A percentile compares a stretch with the other conserved stretches of the same genome.
These are phyloP conservation scores for Penicillium sp. DNA, from an alignment of 2,329 filamentous ascomycete species.

Conservation along the genomic window DNA sequence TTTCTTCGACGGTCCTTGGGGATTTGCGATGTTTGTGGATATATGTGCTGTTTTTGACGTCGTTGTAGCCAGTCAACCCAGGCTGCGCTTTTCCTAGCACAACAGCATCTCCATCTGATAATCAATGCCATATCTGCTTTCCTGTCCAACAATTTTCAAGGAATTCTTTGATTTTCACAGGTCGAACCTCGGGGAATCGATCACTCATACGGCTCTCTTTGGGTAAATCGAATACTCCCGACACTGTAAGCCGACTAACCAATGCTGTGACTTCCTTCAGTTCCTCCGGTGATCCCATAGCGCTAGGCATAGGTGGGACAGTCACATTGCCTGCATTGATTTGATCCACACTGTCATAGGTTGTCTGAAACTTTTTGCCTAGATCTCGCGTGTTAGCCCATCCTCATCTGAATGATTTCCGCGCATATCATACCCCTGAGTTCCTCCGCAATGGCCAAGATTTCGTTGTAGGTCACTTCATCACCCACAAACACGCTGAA, in stretches of 20 bases:
- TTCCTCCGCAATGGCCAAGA: constrained; percentile 48
- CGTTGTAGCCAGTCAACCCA: not conserved
- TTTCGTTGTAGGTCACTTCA: constrained; percentile 48
- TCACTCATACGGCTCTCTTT: constrained; percentile 25
- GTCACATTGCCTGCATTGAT: constrained; percentile 40
- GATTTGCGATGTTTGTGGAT: not conserved
- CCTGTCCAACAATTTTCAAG: constrained; percentile 23
- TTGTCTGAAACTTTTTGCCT: constrained; percentile 41
- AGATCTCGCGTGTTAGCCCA: not conserved
- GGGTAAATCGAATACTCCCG: constrained; percentile 32
- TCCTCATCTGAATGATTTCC: not conserved
- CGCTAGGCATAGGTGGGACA: constrained; percentile 29
- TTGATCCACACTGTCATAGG: constrained; percentile 36
- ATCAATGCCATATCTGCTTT: not conserved
- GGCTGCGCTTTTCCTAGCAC: not conserved
- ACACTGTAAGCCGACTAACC: constrained; percentile 33
- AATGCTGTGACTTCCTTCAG: constrained; percentile 29
- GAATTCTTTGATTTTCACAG: constrained; percentile 29
- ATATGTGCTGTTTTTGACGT: not conserved
- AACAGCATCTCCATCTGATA: not conserved
- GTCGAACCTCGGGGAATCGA: constrained; percentile 26
- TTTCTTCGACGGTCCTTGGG: too few relatives aligned
- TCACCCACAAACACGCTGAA: constrained; percentile 43
- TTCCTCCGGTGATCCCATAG: constrained; percentile 25
- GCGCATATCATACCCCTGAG: constrained; percentile 38